These are phyloP conservation scores for Yamadazyma sp. DNA, from an alignment of 805 yeast genomes.

Conservation along the genomic window DNA sequence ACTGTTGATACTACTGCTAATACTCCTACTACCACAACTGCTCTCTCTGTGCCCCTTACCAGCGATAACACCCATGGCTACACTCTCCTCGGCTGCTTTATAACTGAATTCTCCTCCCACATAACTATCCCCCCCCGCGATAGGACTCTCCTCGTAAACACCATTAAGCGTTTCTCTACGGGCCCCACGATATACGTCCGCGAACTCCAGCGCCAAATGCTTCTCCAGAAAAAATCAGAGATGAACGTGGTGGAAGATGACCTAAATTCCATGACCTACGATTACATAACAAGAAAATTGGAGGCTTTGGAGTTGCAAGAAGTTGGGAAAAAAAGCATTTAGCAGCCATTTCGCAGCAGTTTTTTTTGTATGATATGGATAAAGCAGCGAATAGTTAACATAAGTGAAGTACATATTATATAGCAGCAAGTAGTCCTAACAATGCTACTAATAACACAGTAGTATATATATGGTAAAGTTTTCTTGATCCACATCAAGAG, in stretches of 20 bases:
- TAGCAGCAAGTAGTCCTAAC: too few relatives aligned
- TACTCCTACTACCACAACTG: too few relatives aligned
- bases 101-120: slow-evolving; percentile 40
- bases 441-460: too few relatives aligned
- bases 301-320: not conserved
- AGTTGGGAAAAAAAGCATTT: too few relatives aligned
- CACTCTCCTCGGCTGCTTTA: slow-evolving; percentile 42
- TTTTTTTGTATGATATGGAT: too few relatives aligned
- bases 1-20: too few relatives aligned
- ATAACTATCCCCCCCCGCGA: slow-evolving; percentile 23
- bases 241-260: slow-evolving; percentile 39
- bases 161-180: slow-evolving; percentile 7
- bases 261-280: slow-evolving; percentile 1
- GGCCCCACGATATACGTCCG: slow-evolving; percentile 25
- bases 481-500: too few relatives aligned
- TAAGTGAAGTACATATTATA: too few relatives aligned
- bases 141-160: slow-evolving; percentile 18
- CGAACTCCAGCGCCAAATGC: slow-evolving; percentile 55
- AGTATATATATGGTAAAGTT: too few relatives aligned
- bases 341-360: too few relatives aligned
- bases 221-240: slow-evolving; percentile 54
- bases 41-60: too few relatives aligned
- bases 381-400: not conserved
- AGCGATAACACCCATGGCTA: too few relatives aligned
- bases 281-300: slow-evolving; percentile 1